phyloP scores from a whole-genome alignment of 1,139 yeast species.

The Blastobotrys capitulatus region DNA sequence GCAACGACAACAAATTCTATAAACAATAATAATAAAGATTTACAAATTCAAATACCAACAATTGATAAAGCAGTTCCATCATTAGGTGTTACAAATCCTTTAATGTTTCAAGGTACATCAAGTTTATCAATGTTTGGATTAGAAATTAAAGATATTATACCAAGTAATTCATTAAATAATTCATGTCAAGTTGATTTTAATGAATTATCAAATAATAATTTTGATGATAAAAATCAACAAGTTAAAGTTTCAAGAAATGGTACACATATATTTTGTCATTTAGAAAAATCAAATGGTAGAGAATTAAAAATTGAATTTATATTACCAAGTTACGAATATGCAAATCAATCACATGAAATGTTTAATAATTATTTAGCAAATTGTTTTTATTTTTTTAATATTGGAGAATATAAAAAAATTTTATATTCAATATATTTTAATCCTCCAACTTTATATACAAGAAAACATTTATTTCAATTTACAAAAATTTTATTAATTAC shows the following conservation, averaged over 20 bases:
- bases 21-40: neutral
- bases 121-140: conserved; percentile 20
- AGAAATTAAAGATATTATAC: conserved; percentile 19
- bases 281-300: conserved; percentile 2
- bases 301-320: conserved; percentile 14
- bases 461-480: conserved; percentile 49
- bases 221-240: neutral
- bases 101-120: conserved; percentile 17
- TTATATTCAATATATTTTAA: conserved; percentile 18
- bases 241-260: conserved; percentile 4
- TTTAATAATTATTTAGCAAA: conserved; percentile 78
- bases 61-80: conserved; percentile 8
- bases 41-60: conserved; percentile 4
- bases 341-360: conserved; percentile 67
- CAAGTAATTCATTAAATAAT: conserved; percentile 11
- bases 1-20: neutral
- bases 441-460: conserved; percentile 10
- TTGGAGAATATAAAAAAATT: conserved; percentile 40
- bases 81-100: neutral
- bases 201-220: conserved; percentile 5
- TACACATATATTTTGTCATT: neutral
- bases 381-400: conserved; percentile 81
- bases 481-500: conserved; percentile 70
- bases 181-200: conserved; percentile 15
- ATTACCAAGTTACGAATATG: conserved; percentile 74